phyloP scores from a whole-genome alignment of 192 early-diverging fungal genomes.

The Phycomyces blakesleeanus region DNA sequence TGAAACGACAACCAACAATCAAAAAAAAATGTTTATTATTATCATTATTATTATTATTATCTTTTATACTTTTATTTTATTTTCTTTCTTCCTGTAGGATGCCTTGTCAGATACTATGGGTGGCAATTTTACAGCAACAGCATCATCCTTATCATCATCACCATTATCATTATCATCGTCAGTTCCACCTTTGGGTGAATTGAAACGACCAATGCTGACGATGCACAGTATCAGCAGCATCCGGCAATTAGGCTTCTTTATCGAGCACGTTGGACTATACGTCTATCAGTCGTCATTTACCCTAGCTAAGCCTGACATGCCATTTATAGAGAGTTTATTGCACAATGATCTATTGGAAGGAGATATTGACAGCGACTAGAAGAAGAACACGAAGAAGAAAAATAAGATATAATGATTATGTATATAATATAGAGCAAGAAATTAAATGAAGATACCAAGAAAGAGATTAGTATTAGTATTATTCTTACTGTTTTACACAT shows the following conservation, averaged over 20 bases:
- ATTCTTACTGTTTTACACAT: not conserved
- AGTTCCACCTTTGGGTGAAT: slow-evolving; percentile 19
- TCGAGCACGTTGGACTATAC: slow-evolving; percentile 69
- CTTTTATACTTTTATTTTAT: not conserved
- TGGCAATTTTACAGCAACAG: too few species aligned
- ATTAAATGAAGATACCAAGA: not conserved
- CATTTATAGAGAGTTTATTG: slow-evolving; percentile 73
- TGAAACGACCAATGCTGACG: slow-evolving; percentile 76
- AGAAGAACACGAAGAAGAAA: not conserved
- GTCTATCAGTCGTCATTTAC: slow-evolving; percentile 73
- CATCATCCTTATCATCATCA: too few species aligned
- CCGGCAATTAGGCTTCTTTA: slow-evolving; percentile 74
- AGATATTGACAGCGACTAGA: slow-evolving; percentile 19
- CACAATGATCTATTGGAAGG: slow-evolving; percentile 55
- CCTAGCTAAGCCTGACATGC: slow-evolving; percentile 67
- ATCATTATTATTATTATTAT: slow-evolving; percentile 2
- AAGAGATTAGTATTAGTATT: too few species aligned
- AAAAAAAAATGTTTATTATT: not conserved
- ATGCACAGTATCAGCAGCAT: slow-evolving; percentile 61
- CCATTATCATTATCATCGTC: too few species aligned
- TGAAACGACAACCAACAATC: not conserved
- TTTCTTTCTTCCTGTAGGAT: not conserved
- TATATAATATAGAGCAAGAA: not conserved
- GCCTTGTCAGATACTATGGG: not conserved
- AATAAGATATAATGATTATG: not conserved